A percentile compares a stretch with the other conserved stretches of the same genome.
These are phyloP conservation scores for Trematosphaeria pertusa DNA, from an alignment of 2,329 filamentous ascomycete genomes.

Conservation along the genomic window DNA sequence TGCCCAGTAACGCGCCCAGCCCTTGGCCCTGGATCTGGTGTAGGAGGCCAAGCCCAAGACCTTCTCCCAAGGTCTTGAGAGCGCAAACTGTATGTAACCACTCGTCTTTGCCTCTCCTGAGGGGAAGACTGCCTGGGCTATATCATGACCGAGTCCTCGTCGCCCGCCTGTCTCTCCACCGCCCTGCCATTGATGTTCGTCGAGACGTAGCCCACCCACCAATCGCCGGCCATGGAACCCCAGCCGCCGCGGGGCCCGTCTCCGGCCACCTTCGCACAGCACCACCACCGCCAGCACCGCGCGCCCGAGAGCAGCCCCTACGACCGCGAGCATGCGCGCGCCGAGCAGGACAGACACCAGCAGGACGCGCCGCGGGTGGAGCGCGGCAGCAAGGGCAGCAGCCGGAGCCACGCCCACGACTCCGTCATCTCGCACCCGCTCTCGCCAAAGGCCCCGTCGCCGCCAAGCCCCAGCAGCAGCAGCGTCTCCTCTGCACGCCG, in stretches of 20 bases:
- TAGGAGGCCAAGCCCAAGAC: conserved; percentile 40
- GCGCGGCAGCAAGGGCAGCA: conserved; percentile 33
- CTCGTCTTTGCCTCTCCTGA: conserved; percentile 41
- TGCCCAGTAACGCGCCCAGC: conserved; percentile 34
- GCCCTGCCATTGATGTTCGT: conserved; percentile 35
- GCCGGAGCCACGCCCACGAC: conserved; percentile 38
- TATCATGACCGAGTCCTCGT: conserved; percentile 44
- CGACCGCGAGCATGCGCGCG: background rate
- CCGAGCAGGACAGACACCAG: too few species aligned
- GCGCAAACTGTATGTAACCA: conserved; percentile 40
- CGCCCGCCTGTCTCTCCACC: conserved; percentile 21
- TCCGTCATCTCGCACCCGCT: conserved; percentile 49
- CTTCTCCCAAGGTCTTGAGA: conserved; percentile 41
- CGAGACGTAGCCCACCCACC: conserved; percentile 28
- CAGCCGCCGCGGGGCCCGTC: conserved; percentile 37
- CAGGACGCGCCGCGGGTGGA: conserved; percentile 19
- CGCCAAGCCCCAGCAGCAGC: conserved; percentile 45
- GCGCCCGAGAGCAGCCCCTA: conserved; percentile 31
- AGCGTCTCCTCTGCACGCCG: conserved; percentile 31
- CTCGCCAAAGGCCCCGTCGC: conserved; percentile 40
- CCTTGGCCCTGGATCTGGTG: conserved; percentile 27
- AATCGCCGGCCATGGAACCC: conserved; percentile 41
- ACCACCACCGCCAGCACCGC: conserved; percentile 21
- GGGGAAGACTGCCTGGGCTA: conserved; percentile 33
- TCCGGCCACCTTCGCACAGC: conserved; percentile 31